Evolutionary conservation across 116 monocot genomes (phyloP).

Genomic region (Trichopus zeylanicus): DNA sequence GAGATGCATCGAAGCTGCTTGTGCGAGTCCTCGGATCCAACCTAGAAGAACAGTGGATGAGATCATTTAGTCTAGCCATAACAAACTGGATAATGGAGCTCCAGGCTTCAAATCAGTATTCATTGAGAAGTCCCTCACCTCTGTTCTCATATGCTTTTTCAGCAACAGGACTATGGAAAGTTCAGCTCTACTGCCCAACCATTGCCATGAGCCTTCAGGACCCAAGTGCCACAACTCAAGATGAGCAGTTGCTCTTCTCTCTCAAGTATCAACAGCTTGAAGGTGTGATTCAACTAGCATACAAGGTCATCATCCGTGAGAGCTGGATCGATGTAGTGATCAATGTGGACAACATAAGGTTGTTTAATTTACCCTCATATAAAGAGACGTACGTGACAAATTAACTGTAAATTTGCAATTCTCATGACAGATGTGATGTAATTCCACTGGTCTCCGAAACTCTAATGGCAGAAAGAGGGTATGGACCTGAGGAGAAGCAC

Average conservation of each 20-base stretch:
- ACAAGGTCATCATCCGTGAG: conserved; percentile 30
- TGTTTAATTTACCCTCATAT: background rate
- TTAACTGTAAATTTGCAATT: background rate
- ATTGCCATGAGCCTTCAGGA: conserved; percentile 46
- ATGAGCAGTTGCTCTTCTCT: conserved; percentile 65
- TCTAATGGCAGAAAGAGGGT: conserved; percentile 49
- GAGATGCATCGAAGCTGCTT: conserved; percentile 37
- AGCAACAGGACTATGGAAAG: conserved; percentile 56
- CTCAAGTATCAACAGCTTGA: conserved; percentile 67
- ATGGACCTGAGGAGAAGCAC: conserved; percentile 63
- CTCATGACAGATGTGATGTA: conserved; percentile 50
- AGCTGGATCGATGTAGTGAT: conserved; percentile 56
- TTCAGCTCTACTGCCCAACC: conserved; percentile 65
- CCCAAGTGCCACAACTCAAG: conserved; percentile 22
- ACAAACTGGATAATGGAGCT: conserved; percentile 57
- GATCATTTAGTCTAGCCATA: conserved; percentile 51
- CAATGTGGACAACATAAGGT: conserved; percentile 70
- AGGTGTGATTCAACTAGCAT: conserved; percentile 68
- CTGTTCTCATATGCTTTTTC: conserved; percentile 63
- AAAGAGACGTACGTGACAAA: too few relatives aligned
- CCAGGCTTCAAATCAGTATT: conserved; percentile 15
- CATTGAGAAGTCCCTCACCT: conserved; percentile 25
- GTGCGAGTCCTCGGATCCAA: conserved; percentile 44
- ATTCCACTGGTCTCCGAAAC: conserved; percentile 36
- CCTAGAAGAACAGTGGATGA: conserved; percentile 75